These are phyloP conservation scores for Exidia glandulosa DNA, from an alignment of 768 basidiomycete genomes.

Conservation along the genomic window DNA sequence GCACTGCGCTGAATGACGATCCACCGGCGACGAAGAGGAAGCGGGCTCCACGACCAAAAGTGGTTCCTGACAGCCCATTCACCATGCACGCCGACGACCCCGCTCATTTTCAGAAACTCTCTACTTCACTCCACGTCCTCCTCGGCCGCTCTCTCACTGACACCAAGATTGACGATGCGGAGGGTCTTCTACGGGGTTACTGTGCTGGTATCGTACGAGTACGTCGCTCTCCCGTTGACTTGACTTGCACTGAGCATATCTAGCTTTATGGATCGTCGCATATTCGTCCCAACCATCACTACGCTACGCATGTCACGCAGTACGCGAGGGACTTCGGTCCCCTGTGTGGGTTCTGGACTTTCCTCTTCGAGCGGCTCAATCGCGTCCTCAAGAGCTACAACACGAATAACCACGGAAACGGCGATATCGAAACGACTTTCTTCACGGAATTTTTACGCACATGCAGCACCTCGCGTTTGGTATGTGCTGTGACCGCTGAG, in stretches of 20 bases:
- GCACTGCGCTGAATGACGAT: too few species aligned
- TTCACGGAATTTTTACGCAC: neutral
- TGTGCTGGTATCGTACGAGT: constrained; percentile 10
- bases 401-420: constrained; percentile 1
- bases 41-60: constrained; percentile 2
- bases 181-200: constrained; percentile 15
- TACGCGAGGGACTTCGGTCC: neutral
- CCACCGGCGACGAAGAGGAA: too few species aligned
- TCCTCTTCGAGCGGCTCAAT: constrained; percentile 1
- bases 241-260: neutral
- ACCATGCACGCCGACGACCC: constrained; percentile 7
- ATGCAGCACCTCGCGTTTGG: neutral
- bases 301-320: neutral
- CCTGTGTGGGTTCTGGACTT: constrained; percentile 1
- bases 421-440: neutral
- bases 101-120: constrained; percentile 13
- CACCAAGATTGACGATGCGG: constrained; percentile 6
- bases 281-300: neutral
- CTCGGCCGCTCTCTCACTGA: constrained; percentile 3
- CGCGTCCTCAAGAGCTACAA: neutral
- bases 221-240: too few species aligned
- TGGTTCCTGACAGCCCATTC: neutral
- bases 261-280: neutral
- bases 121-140: constrained; percentile 8
- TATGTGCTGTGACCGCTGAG: too few species aligned